A percentile compares a stretch with the other conserved stretches of the same genome.
These are phyloP conservation scores for Lycium barbarum DNA, from an alignment of 257 asterid genomes.

Conservation along the genomic window DNA sequence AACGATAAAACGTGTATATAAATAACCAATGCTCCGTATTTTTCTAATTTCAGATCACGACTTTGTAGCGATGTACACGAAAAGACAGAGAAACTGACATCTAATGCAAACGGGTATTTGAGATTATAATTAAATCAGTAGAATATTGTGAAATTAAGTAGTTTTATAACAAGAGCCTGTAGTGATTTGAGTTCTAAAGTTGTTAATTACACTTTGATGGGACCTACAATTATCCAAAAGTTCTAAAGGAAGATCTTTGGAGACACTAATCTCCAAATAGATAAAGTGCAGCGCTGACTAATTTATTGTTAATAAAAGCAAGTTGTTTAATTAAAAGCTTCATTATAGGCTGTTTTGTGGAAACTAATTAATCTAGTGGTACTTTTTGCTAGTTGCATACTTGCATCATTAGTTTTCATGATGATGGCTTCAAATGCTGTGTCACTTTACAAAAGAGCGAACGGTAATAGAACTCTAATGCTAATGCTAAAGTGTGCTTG, in stretches of 20 bases:
- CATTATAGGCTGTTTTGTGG: background rate
- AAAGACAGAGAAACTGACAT: background rate
- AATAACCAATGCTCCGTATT: background rate
- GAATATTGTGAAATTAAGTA: background rate
- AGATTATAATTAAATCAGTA: background rate
- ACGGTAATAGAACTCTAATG: background rate
- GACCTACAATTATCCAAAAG: slow-evolving; percentile 11
- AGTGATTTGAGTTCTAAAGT: background rate
- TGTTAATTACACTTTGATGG: slow-evolving; percentile 22
- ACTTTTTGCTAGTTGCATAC: background rate
- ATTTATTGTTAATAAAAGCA: background rate
- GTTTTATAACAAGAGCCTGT: background rate
- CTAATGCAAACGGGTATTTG: background rate
- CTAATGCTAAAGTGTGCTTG: background rate
- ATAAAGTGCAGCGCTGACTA: slow-evolving; percentile 12
- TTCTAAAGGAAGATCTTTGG: background rate
- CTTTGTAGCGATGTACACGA: background rate
- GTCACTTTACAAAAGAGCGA: slow-evolving; percentile 11
- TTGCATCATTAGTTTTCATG: background rate
- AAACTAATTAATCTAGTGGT: background rate
- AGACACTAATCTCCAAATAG: slow-evolving; percentile 22
- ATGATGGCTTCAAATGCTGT: background rate
- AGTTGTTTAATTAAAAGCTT: slow-evolving; percentile 32
- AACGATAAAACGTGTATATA: background rate
- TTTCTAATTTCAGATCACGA: background rate